Base-by-base conservation (phyloP, 202 grass and related monocot genomes). In the Elaeis oleifera region DNA sequence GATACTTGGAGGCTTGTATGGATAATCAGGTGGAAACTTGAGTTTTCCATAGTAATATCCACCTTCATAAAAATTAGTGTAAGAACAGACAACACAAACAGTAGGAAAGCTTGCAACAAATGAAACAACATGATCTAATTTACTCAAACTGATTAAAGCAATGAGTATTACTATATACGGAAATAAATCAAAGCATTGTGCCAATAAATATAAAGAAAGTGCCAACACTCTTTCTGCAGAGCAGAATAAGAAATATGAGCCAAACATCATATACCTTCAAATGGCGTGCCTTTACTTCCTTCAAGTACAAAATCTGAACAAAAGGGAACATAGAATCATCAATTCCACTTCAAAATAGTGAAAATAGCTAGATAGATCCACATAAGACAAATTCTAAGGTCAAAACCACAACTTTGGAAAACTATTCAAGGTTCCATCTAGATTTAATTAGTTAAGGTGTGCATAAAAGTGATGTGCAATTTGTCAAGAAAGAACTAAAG, bases 31-130 rank as follows among this genome's bases (percentile, higher is more conserved):
- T 61, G 94, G 88, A 59, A 99, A 99, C 78, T 92, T 99, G 49
- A 99, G 88, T 70, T 92, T 92, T 67, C 85, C 94, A 50, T 94
- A 99, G 56, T 99, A 99, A 82, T 79, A 86, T 71, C 94, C 94
- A 76, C 94, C 94, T 94, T 77, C 59, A 89, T 68, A 18, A 54
- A 39, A 23, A 54, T 16, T 39, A 31, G 18, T 24, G 49, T 51
- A 15, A 56, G 48, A 18, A 69, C 14, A 69, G 9, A 59, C 16
- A 24, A 26, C 16, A 14, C 28, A 29, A 28, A 67, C 18, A 67
- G 31, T 6, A 21, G 22, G 19, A 56, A 56, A 18, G 0, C 2
- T 56, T 56, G 18, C 18, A 14, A 21, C 8, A 2, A 56, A 56
- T 56, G 22, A 21, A 23, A 7, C 23, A 56, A 21, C 18, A 56